These are phyloP conservation scores for Diplodia corticola DNA, from an alignment of 2,329 filamentous ascomycete genomes.

Conservation along the genomic window DNA sequence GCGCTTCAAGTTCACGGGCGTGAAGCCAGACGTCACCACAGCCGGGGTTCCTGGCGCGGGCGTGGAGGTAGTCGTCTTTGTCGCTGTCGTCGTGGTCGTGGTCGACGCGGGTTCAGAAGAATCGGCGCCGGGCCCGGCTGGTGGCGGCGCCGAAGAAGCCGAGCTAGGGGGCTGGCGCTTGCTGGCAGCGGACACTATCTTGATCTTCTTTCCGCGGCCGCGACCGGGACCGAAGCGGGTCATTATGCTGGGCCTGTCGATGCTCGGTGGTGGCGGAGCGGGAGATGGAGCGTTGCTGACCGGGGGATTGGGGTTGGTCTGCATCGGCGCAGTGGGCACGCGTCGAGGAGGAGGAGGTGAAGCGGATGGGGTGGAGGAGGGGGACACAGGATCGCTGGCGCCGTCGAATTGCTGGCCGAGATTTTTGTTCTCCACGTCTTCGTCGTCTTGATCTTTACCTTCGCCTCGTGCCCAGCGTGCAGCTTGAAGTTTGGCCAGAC, in stretches of 20 bases:
- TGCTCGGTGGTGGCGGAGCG: slow-evolving; percentile 14
- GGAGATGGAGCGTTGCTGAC: background rate
- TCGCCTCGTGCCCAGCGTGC: slow-evolving; percentile 6
- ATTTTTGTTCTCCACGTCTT: background rate
- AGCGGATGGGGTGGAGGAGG: background rate
- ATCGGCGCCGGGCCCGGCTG: background rate
- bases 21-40: slow-evolving; percentile 11
- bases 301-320: background rate
- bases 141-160: background rate
- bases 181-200: slow-evolving; percentile 30
- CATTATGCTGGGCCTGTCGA: slow-evolving; percentile 24
- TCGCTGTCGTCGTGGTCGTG: slow-evolving; percentile 21
- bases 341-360: background rate
- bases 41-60: slow-evolving; percentile 23
- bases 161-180: background rate
- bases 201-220: slow-evolving; percentile 37
- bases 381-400: slow-evolving; percentile 3
- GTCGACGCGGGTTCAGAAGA: slow-evolving; percentile 9
- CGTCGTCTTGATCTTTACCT: background rate
- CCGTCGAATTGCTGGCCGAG: background rate
- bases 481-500: slow-evolving; percentile 14
- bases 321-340: background rate
- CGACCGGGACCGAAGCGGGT: background rate
- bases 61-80: slow-evolving; percentile 24
- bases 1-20: slow-evolving; percentile 28